Conservation (phyloP, 164 flowering plant genomes). For the Kalanchoe fedtschenkoi region DNA sequence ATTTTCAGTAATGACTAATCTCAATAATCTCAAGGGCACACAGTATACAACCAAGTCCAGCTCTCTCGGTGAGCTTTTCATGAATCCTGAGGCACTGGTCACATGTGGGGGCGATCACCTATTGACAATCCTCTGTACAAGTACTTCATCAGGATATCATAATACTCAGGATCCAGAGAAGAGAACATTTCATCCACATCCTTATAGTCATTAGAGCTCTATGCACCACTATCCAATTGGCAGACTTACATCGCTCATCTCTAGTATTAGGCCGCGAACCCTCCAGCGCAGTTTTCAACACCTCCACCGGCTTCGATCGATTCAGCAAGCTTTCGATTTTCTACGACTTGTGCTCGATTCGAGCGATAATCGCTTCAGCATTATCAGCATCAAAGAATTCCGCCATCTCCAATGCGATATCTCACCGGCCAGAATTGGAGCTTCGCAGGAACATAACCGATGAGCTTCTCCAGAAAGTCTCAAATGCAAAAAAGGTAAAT, state of each 20-base stretch:
- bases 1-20: too few species aligned
- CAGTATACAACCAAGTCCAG: conserved; percentile 83
- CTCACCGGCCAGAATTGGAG: neutral
- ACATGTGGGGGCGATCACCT: conserved; percentile 92
- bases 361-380: conserved; percentile 71
- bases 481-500: too few species aligned
- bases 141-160: conserved; percentile 96
- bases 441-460: too few species aligned
- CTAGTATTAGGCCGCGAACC: conserved; percentile 71
- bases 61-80: conserved; percentile 73
- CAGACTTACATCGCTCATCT: conserved; percentile 97
- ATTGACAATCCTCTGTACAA: conserved; percentile 88
- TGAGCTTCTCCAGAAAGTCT: too few species aligned
- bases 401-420: conserved; percentile 11
- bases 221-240: conserved; percentile 94
- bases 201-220: conserved; percentile 90
- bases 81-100: conserved; percentile 90
- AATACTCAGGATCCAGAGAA: conserved; percentile 84
- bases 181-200: conserved; percentile 78
- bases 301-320: conserved; percentile 80
- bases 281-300: conserved; percentile 89
- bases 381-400: conserved; percentile 61
- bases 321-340: conserved; percentile 91
- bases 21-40: conserved; percentile 31
- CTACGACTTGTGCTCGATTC: conserved; percentile 86